phyloP scores from a whole-genome alignment of 805 yeast genomes.

The Wickerhamiella azyma region DNA sequence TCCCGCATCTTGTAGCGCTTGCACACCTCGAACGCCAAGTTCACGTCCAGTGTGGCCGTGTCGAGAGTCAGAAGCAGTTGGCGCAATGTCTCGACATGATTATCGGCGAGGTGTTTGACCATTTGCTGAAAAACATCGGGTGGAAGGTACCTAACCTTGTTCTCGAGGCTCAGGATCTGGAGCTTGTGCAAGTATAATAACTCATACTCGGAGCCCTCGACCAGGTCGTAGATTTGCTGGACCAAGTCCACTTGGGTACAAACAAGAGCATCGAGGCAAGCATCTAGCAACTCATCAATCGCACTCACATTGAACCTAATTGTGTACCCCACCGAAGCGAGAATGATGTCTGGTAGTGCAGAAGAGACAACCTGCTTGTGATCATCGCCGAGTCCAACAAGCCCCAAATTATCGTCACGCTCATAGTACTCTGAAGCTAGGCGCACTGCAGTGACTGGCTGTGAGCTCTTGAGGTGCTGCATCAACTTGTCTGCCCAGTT shows the following conservation, averaged over 20 bases:
- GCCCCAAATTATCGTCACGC: constrained; percentile 35
- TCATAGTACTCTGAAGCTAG: constrained; percentile 40
- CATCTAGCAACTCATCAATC: constrained; percentile 25
- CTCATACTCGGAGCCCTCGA: constrained; percentile 25
- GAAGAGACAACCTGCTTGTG: constrained; percentile 36
- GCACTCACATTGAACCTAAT: constrained; percentile 26
- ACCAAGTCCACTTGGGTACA: constrained; percentile 24
- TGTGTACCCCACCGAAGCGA: constrained; percentile 36
- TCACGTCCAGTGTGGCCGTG: constrained; percentile 57
- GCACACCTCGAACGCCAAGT: constrained; percentile 55
- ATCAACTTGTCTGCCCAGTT: constrained; percentile 59
- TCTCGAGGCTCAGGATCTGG: constrained; percentile 37
- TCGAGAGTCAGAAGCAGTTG: constrained; percentile 59
- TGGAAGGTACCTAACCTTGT: constrained; percentile 37
- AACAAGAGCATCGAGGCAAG: constrained; percentile 29
- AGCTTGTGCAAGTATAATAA: constrained; percentile 38
- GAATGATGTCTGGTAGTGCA: constrained; percentile 43
- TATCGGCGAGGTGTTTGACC: constrained; percentile 34
- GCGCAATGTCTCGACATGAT: constrained; percentile 38
- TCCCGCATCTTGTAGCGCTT: constrained; percentile 42
- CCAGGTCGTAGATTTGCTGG: constrained; percentile 35
- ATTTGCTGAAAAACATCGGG: constrained; percentile 51
- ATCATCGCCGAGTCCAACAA: constrained; percentile 36
- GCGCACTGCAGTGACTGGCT: constrained; percentile 43
- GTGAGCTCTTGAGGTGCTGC: constrained; percentile 33